Evolutionary conservation across 225 moss, liverwort and hornwort species (phyloP).

Genomic region (Marchantia polymorpha): DNA sequence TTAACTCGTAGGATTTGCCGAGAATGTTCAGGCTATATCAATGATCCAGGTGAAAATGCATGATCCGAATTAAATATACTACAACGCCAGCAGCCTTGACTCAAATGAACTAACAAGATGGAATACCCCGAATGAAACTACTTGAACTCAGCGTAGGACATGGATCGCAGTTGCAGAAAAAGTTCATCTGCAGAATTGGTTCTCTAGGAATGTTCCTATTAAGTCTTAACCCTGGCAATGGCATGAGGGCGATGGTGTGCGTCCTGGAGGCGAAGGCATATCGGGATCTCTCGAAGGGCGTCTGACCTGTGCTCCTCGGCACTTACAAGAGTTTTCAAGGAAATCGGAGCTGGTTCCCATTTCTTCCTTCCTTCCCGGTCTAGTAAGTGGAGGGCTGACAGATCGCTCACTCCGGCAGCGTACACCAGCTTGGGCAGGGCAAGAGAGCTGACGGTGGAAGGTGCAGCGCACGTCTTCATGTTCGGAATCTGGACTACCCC

Average conservation of each 20-base stretch:
- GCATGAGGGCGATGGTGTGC: slow-evolving; percentile 7
- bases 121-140: background rate
- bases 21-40: background rate
- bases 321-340: slow-evolving; percentile 13
- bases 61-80: background rate
- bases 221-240: background rate
- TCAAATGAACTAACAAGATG: background rate
- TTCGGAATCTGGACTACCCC: background rate
- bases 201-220: background rate
- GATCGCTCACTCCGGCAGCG: slow-evolving; percentile 13
- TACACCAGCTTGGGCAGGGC: slow-evolving; percentile 20
- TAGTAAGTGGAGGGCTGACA: background rate
- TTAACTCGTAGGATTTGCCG: background rate
- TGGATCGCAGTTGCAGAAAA: slow-evolving; percentile 1
- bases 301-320: background rate
- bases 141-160: background rate
- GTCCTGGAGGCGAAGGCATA: background rate
- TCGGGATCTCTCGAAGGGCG: too few species aligned
- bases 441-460: slow-evolving; percentile 8
- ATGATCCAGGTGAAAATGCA: background rate
- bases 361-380: background rate
- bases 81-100: background rate
- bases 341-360: background rate
- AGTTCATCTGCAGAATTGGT: background rate
- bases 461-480: background rate